Base-by-base conservation (phyloP, 768 basidiomycete species). In the Coprinopsis sp. region DNA sequence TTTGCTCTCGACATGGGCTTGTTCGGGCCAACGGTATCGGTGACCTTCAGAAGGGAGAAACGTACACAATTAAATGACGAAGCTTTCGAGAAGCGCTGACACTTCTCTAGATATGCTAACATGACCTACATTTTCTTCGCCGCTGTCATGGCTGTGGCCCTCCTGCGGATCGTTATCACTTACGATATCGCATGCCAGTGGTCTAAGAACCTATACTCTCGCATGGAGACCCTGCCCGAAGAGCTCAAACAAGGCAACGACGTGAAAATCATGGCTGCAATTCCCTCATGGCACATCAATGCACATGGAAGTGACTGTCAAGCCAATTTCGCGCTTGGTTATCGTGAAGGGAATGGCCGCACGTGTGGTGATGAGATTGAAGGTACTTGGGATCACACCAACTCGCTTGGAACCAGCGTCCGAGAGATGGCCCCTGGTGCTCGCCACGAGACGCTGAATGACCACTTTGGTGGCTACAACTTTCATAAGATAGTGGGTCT, bases 281-380 rank as follows among this genome's bases (percentile, higher is more conserved):
- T 63, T 57, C 44, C 52, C 57, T 16, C 53, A 63, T 64, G 64
- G 51, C 65, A 67, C 36, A 53, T 60, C 21, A 56, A 57, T 6
- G 54, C 52, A 0, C 65, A 67, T 43, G 52, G 52, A 1, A 14
- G 24, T 2, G 44, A 36, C 2, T 68, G 66, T 46, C 58, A 58
- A 23, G 49, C 47, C 6, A 14, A 25, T 0, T 64, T 51, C 28
- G 63, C 60, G 0, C 58, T 65, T 30, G 58, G 57, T 22, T 56
- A 51, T 31, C 49, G 45, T 6, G 33, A 33, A 1, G 58, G 62
- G 12, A 56, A 57, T n/a, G 67, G 58, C 0, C 51, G 59, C 19
- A 68, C 64, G 0, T 65, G 69, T 49, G 69, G 69, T 2, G 68
- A 70, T 39, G 64, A 55, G 1, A 51, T 60, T 8, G 67, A 71